A percentile compares a stretch with the other conserved stretches of the same genome.
Conservation (phyloP, 371 early-diverging fungal genomes). For the Lichtheimia corymbifera region DNA sequence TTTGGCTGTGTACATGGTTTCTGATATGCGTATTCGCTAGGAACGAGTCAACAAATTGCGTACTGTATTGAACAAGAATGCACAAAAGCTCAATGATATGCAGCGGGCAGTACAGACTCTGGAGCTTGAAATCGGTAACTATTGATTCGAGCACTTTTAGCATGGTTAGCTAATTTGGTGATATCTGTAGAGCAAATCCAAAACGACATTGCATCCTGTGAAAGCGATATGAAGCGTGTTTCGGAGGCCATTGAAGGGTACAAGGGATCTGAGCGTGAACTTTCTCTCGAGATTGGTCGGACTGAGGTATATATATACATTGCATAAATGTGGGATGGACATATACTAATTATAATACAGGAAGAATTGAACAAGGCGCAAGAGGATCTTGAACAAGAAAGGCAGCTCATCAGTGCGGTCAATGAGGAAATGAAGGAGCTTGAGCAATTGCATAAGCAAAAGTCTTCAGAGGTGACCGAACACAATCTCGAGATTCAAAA, state of each 20-base stretch:
- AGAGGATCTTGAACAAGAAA: slow-evolving; percentile 29
- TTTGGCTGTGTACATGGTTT: too few relatives aligned
- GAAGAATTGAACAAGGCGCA: slow-evolving; percentile 17
- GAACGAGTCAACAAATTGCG: slow-evolving; percentile 63
- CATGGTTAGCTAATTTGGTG: background rate
- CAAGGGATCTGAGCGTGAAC: slow-evolving; percentile 32
- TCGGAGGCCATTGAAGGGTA: slow-evolving; percentile 55
- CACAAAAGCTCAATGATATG: slow-evolving; percentile 61
- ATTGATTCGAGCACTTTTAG: background rate
- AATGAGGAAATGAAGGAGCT: slow-evolving; percentile 58
- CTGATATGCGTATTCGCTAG: slow-evolving; percentile 25
- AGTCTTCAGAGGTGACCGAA: slow-evolving; percentile 62
- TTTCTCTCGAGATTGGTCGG: slow-evolving; percentile 26
- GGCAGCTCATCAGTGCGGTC: slow-evolving; percentile 26
- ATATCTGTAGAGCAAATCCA: slow-evolving; percentile 63
- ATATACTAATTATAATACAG: slow-evolving; percentile 5
- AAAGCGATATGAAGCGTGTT: slow-evolving; percentile 50
- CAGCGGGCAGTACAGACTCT: slow-evolving; percentile 72
- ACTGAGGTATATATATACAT: background rate
- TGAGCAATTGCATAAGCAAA: slow-evolving; percentile 62
- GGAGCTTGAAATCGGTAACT: slow-evolving; percentile 67
- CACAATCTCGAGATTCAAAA: slow-evolving; percentile 72
- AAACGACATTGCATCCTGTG: slow-evolving; percentile 57
- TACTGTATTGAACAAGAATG: slow-evolving; percentile 51
- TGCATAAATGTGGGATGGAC: background rate